Evolutionary conservation across 2,329 filamentous ascomycete species (phyloP), one percentile per base, ranked within the genome.

Genomic region (Zelopaecilomyces penicillatus): DNA sequence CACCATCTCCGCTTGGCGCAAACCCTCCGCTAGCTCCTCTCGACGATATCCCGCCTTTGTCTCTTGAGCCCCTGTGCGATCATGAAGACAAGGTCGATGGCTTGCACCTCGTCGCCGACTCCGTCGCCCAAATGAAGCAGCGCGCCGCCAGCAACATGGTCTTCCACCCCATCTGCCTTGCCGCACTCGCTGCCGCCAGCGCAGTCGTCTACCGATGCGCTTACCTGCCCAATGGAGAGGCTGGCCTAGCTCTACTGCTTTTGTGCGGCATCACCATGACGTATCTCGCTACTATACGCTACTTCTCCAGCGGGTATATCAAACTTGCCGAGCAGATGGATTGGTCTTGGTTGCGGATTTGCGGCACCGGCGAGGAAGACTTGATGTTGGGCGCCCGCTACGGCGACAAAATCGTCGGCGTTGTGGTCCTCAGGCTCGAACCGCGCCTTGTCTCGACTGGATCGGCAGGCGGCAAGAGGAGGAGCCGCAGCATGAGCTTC

Each of bases 101-200:
- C 12, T 71, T 95, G 42, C 76, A 77, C 50, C 76, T 95, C 19
- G 74, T 95, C 34, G 83, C 87, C 49, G 87, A 91, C 64, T 87
- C 83, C 47, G 78, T 94, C 41, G 85, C 87, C 32, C 84, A 95
- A 65, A 88, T 93, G 70, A 80, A 84, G 50, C 82, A 87, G 59
- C 66, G 75, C 6, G 80, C 85, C 19, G 77, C 80, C 36, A 67
- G 69, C 44, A 68, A 77, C 50, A 68, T 93, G 47, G 69, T 86
- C 49, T 77, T 76, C 54, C 80, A 87, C 64, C 79, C 78, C 0
- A 60, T 76, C 27, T 68, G 71, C 41, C 58, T 82, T 10, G 65
- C 71, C 26, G 61, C 70, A 6, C 64, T 80, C n/a, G 57, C 65
- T 35, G 57, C 64, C 8, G 54, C 64, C 11, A 62, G 79, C 12